A percentile compares a stretch with the other conserved stretches of the same genome.
These are phyloP conservation scores for Nematocida homosporus DNA, from an alignment of 371 early-diverging fungal genomes.

Conservation along the genomic window DNA sequence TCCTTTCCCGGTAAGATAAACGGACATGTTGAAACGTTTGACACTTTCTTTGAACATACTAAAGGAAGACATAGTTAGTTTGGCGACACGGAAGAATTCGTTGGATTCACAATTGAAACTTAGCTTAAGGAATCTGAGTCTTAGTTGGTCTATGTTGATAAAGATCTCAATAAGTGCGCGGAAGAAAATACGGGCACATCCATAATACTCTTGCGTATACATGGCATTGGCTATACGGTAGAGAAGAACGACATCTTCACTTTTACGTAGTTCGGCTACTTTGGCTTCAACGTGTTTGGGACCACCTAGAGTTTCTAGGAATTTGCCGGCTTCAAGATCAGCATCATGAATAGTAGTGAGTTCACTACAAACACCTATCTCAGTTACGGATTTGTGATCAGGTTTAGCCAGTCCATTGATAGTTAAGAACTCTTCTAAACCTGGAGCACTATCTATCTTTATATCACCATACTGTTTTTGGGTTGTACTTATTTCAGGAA, in stretches of 20 bases:
- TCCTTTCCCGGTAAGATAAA: slow-evolving; percentile 2
- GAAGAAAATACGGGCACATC: neutral
- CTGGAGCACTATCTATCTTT: neutral
- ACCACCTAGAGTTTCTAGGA: neutral
- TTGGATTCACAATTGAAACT: neutral
- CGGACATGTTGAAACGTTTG: slow-evolving; percentile 15
- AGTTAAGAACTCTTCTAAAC: slow-evolving; percentile 1
- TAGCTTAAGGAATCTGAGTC: slow-evolving; percentile 23
- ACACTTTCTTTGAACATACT: neutral
- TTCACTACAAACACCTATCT: neutral
- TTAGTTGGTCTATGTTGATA: neutral
- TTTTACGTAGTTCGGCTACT: neutral
- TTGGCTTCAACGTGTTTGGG: neutral
- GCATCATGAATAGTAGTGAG: neutral
- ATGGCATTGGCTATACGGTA: neutral
- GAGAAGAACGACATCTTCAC: slow-evolving; percentile 6
- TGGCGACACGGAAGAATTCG: neutral
- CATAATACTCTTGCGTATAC: neutral
- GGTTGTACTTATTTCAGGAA: neutral
- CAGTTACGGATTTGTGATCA: neutral
- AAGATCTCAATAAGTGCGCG: neutral
- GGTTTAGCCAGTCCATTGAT: neutral
- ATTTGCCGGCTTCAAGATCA: neutral
- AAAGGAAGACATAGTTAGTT: neutral
- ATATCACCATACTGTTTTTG: neutral